phyloP scores from a whole-genome alignment of 805 yeast genomes.

The Wickerhamiella kurtzmanii region DNA sequence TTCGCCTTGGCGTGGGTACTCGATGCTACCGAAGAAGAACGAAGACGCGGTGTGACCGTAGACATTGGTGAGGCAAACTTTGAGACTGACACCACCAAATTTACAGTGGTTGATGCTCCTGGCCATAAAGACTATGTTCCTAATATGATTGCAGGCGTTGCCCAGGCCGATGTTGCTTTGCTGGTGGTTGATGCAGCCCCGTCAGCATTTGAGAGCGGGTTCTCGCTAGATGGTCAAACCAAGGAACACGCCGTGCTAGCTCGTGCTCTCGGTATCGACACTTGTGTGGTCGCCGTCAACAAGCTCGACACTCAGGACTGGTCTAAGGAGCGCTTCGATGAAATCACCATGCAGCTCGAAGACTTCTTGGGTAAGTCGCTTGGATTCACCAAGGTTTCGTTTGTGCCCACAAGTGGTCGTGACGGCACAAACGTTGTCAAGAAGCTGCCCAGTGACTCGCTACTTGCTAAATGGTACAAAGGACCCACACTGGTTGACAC shows the following conservation, averaged over 20 bases:
- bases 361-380: conserved; percentile 41
- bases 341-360: conserved; percentile 36
- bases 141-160: conserved; percentile 71
- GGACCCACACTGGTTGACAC: conserved; percentile 33
- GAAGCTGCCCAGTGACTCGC: conserved; percentile 21
- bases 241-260: conserved; percentile 65
- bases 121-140: conserved; percentile 78
- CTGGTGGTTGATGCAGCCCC: conserved; percentile 53
- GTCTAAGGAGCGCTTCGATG: conserved; percentile 39
- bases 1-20: conserved; percentile 77
- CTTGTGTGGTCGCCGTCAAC: conserved; percentile 49
- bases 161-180: conserved; percentile 65
- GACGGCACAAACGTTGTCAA: conserved; percentile 53
- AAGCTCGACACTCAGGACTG: conserved; percentile 55
- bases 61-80: conserved; percentile 60
- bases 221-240: conserved; percentile 56
- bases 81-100: conserved; percentile 40
- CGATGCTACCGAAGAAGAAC: conserved; percentile 69
- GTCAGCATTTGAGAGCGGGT: conserved; percentile 62
- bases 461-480: conserved; percentile 31
- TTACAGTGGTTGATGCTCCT: conserved; percentile 72
- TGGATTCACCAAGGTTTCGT: conserved; percentile 37
- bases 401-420: conserved; percentile 59
- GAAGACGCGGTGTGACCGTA: conserved; percentile 63
- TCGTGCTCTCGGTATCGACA: conserved; percentile 49